phyloP scores from a whole-genome alignment of 2,329 filamentous ascomycete species.

The Rhytidhysteron rufulum region DNA sequence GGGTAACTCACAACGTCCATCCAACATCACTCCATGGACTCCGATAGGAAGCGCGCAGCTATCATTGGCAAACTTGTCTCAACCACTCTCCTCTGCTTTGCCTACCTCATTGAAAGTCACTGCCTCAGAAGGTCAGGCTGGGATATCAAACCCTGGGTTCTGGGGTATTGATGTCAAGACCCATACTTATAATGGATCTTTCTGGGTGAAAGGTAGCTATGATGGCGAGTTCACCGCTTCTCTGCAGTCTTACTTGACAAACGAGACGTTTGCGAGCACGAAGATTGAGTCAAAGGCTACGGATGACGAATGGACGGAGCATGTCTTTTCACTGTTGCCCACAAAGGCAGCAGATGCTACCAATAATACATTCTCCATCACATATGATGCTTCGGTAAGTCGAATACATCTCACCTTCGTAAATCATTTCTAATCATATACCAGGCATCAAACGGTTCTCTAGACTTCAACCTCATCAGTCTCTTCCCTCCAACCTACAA shows the following conservation, averaged over 20 bases:
- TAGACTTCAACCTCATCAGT: conserved; percentile 49
- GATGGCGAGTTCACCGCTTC: conserved; percentile 35
- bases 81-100: conserved; percentile 44
- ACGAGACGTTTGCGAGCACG: conserved; percentile 38
- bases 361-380: conserved; percentile 52
- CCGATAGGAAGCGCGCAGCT: conserved; percentile 31
- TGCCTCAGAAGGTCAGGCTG: conserved; percentile 39
- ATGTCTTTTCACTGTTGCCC: conserved; percentile 35
- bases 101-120: conserved; percentile 42
- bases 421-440: not conserved
- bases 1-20: conserved; percentile 20
- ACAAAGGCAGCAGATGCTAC: conserved; percentile 38
- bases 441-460: conserved; percentile 9
- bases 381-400: conserved; percentile 44
- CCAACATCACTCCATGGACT: conserved; percentile 19
- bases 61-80: conserved; percentile 34
- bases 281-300: conserved; percentile 25
- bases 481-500: conserved; percentile 55
- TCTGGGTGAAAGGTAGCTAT: conserved; percentile 43
- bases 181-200: conserved; percentile 49
- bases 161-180: conserved; percentile 50
- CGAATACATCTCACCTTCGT: conserved; percentile 8
- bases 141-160: conserved; percentile 49
- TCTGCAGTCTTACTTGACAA: conserved; percentile 38
- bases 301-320: conserved; percentile 37